phyloP scores from a whole-genome alignment of 208 protist species.

The Trypanosoma conorhini region DNA sequence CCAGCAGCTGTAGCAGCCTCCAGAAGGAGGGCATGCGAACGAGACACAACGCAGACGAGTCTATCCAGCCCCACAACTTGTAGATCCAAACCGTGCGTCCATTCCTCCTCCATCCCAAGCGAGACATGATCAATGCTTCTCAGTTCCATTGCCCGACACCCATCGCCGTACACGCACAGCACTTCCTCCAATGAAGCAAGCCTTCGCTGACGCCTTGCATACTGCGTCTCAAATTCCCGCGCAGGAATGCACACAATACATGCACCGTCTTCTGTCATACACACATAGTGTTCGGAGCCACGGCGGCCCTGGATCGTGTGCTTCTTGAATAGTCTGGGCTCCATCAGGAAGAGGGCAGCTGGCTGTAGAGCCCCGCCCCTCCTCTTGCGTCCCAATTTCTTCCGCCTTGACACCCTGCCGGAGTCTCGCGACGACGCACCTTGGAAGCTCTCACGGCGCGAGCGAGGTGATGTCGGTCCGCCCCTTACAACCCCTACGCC shows the following conservation, averaged over 20 bases:
- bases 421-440: not conserved
- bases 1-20: slow-evolving; percentile 38
- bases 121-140: slow-evolving; percentile 46
- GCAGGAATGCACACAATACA: slow-evolving; percentile 51
- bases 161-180: slow-evolving; percentile 40
- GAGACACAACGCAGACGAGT: slow-evolving; percentile 49
- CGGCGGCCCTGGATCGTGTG: slow-evolving; percentile 23
- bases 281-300: slow-evolving; percentile 44
- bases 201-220: not conserved
- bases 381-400: not conserved
- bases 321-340: slow-evolving; percentile 53
- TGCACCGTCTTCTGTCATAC: slow-evolving; percentile 47
- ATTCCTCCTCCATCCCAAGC: slow-evolving; percentile 47
- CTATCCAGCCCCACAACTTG: slow-evolving; percentile 35
- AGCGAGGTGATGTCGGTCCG: not conserved
- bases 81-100: slow-evolving; percentile 26
- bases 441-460: not conserved
- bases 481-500: not conserved
- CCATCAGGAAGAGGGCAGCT: slow-evolving; percentile 12
- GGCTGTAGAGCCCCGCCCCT: not conserved
- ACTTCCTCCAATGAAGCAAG: slow-evolving; percentile 22
- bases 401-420: not conserved
- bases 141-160: slow-evolving; percentile 37
- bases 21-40: slow-evolving; percentile 58
- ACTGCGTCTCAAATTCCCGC: slow-evolving; percentile 27